Percentiles rank a stretch among this genome's conserved stretches.
phyloP scores from a whole-genome alignment of 192 early-diverging fungal genomes.

The Mortierella hygrophila region DNA sequence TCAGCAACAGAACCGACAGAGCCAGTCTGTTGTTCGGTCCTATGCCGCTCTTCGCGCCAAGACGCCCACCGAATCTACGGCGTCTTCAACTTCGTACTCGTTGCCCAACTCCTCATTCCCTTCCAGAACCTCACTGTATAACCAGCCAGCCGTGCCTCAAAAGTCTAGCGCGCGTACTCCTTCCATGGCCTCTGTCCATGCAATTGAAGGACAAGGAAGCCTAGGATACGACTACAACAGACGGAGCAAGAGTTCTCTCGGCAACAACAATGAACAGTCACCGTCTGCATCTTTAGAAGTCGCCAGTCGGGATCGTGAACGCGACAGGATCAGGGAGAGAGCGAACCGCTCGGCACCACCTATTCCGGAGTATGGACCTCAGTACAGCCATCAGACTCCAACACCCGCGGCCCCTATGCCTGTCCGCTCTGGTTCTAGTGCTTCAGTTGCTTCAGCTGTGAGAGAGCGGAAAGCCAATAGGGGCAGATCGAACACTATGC shows the following conservation, averaged over 20 bases:
- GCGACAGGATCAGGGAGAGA: conserved; percentile 16
- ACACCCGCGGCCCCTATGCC: neutral
- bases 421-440: conserved; percentile 18
- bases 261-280: neutral
- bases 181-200: conserved; percentile 2
- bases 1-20: neutral
- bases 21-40: neutral
- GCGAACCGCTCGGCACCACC: conserved; percentile 11
- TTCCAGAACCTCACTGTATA: conserved; percentile 9
- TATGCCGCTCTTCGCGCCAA: conserved; percentile 9
- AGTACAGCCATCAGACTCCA: neutral
- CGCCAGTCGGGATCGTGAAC: conserved; percentile 18
- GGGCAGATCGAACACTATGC: conserved; percentile 20
- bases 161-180: conserved; percentile 14
- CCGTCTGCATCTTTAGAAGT: neutral
- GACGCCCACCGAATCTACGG: conserved; percentile 2
- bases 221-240: neutral
- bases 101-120: conserved; percentile 2
- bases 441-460: neutral
- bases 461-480: conserved; percentile 6
- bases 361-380: neutral
- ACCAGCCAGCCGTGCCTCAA: conserved; percentile 21
- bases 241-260: conserved; percentile 1
- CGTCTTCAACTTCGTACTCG: neutral
- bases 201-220: neutral